Evolutionary conservation across 2,329 filamentous ascomycete species (phyloP).

Genomic region (Cladophialophora exuberans): DNA sequence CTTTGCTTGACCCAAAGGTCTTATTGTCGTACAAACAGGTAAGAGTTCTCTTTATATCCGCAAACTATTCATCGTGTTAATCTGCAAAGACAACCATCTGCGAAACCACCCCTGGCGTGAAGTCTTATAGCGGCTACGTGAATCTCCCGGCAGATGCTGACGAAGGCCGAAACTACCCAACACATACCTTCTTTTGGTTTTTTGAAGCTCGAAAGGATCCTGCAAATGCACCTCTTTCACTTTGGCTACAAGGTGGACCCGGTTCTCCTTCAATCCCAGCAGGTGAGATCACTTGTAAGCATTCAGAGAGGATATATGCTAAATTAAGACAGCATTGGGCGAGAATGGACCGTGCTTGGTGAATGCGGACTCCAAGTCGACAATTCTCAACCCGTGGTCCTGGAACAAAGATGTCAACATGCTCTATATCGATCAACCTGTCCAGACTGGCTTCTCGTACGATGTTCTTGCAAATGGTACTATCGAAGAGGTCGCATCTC

Average conservation of each 20-base stretch:
- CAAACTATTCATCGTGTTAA: conserved; percentile 36
- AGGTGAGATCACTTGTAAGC: too few species aligned
- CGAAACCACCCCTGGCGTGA: conserved; percentile 60
- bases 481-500: conserved; percentile 36
- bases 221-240: conserved; percentile 46
- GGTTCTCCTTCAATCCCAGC: conserved; percentile 56
- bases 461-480: conserved; percentile 48
- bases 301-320: too few species aligned
- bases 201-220: conserved; percentile 53
- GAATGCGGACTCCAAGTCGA: conserved; percentile 55
- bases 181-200: conserved; percentile 61
- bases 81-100: conserved; percentile 43
- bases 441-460: conserved; percentile 62
- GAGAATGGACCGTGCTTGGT: conserved; percentile 58
- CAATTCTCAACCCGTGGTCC: conserved; percentile 60
- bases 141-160: conserved; percentile 54
- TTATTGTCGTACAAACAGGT: conserved; percentile 53
- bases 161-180: conserved; percentile 56
- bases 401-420: conserved; percentile 60
- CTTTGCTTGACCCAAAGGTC: conserved; percentile 27
- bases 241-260: conserved; percentile 54
- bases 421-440: conserved; percentile 70
- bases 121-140: conserved; percentile 64
- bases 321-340: conserved; percentile 54
- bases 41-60: not conserved